Evolutionary conservation across 2,329 filamentous ascomycete species (phyloP), one percentile per base, ranked within the genome.

Genomic region (Colletotrichum sublineola): DNA sequence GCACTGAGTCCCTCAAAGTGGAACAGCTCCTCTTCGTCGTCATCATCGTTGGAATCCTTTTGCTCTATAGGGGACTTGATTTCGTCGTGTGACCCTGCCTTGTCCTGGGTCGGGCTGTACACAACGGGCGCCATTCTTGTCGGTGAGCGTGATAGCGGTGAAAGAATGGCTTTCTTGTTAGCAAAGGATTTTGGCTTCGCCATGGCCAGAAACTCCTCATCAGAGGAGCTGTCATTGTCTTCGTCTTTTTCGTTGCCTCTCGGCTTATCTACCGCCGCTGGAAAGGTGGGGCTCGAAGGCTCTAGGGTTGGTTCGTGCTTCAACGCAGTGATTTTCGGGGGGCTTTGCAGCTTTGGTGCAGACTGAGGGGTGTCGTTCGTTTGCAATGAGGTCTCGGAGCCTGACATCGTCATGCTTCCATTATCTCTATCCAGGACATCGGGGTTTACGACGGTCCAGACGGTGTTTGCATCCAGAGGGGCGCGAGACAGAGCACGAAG

Each of bases 401-500:
- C 61, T 14, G 71, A 73, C 20, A 61, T 73, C 14, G 67, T 38
- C 62, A 71, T 63, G 56, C 57, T 71, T 3, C 68, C 71, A 15
- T 60, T 70, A 33, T 71, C 71, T 20, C 44, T 73, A 31, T 68
- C 73, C n/a, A 68, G 61, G 31, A 73, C 71, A 11, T 77, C 74
- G 52, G 74, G 70, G 4, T 76, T 84, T 8, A 88, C 84, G 31
- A 87, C 82, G 5, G 85, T 87, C 86, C 86, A 88, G n/a, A 86
- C 81, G 5, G 85, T 86, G 76, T 84, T 86, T 68, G 85, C 83
- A 64, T 87, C 87, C n/a, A 86, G 77, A 7, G 87, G 87, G 33
- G 80, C 81, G 74, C 87, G 81, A 20, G 88, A 88, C 60, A 90
- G 78, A 4, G 85, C 85, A 68, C 87, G 84, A 50, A 90, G 78